Evolutionary conservation across 2,329 filamentous ascomycete genomes (phyloP).

Genomic region (Furcasterigmium sp.): DNA sequence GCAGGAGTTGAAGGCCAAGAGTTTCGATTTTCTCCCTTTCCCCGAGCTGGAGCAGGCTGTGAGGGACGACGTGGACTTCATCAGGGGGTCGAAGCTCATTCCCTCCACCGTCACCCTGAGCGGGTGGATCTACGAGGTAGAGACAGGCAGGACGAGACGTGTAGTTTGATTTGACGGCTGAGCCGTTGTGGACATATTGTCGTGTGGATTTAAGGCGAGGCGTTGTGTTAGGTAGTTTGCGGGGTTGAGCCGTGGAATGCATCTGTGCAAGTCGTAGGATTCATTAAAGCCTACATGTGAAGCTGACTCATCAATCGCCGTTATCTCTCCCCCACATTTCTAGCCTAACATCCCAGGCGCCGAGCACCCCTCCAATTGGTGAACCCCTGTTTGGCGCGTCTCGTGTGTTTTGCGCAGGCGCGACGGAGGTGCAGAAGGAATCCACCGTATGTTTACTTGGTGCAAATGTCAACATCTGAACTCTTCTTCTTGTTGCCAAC

Average conservation of each 20-base stretch:
- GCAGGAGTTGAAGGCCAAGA: conserved; percentile 14
- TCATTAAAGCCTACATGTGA: too few species aligned
- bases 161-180: conserved; percentile 16
- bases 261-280: too few species aligned
- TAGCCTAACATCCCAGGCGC: not conserved
- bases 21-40: conserved; percentile 62
- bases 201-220: too few species aligned
- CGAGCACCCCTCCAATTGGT: not conserved
- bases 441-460: conserved; percentile 4
- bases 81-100: conserved; percentile 56
- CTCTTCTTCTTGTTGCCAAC: conserved; percentile 10
- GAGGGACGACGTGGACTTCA: conserved; percentile 56
- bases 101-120: conserved; percentile 55
- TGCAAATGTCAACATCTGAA: conserved; percentile 12
- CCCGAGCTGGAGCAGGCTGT: conserved; percentile 59
- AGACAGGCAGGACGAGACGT: conserved; percentile 52
- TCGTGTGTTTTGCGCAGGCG: not conserved
- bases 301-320: not conserved
- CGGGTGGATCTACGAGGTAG: conserved; percentile 75
- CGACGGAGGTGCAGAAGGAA: not conserved
- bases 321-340: not conserved
- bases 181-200: too few species aligned
- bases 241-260: too few species aligned
- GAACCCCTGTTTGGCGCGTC: not conserved
- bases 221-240: too few species aligned